Percentiles rank a stretch among this genome's conserved stretches.
Conservation (phyloP, 2,329 filamentous ascomycete genomes). For the Clonostachys rhizophaga region DNA sequence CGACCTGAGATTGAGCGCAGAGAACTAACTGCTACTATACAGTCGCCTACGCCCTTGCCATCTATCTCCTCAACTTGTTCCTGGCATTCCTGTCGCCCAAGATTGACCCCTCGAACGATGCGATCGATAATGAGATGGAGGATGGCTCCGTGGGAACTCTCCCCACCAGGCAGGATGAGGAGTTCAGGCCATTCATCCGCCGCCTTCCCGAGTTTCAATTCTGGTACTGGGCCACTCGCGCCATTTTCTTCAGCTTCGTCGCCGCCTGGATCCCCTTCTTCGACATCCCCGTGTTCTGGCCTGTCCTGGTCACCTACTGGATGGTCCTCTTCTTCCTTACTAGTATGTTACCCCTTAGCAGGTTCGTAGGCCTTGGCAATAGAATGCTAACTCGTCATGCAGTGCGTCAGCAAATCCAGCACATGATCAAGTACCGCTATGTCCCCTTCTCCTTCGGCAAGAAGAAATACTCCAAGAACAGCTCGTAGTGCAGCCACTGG, state of each 20-base stretch:
- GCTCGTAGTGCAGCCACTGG: constrained; percentile 23
- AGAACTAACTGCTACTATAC: constrained; percentile 3
- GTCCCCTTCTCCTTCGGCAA: constrained; percentile 93
- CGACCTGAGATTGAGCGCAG: neutral
- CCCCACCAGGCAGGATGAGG: constrained; percentile 93
- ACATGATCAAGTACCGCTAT: constrained; percentile 99
- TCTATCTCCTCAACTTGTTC: constrained; percentile 98
- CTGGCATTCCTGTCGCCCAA: constrained; percentile 97
- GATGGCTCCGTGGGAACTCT: constrained; percentile 79
- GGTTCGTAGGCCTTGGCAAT: neutral
- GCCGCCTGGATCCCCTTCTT: constrained; percentile 95
- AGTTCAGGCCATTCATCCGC: constrained; percentile 96
- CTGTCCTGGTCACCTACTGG: constrained; percentile 97
- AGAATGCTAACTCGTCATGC: constrained; percentile 4
- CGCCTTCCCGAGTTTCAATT: constrained; percentile 99
- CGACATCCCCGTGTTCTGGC: constrained; percentile 98
- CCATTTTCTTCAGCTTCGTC: constrained; percentile 74
- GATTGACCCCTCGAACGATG: constrained; percentile 94
- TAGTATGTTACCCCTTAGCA: constrained; percentile 57
- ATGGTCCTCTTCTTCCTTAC: constrained; percentile 93
- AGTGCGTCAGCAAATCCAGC: constrained; percentile 99
- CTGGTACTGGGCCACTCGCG: constrained; percentile 93
- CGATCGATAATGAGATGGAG: constrained; percentile 90
- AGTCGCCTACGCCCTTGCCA: constrained; percentile 97
- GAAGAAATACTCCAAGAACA: constrained; percentile 69